Base-by-base conservation (phyloP, 208 protist genomes). In the Trypanosoma boissoni region DNA sequence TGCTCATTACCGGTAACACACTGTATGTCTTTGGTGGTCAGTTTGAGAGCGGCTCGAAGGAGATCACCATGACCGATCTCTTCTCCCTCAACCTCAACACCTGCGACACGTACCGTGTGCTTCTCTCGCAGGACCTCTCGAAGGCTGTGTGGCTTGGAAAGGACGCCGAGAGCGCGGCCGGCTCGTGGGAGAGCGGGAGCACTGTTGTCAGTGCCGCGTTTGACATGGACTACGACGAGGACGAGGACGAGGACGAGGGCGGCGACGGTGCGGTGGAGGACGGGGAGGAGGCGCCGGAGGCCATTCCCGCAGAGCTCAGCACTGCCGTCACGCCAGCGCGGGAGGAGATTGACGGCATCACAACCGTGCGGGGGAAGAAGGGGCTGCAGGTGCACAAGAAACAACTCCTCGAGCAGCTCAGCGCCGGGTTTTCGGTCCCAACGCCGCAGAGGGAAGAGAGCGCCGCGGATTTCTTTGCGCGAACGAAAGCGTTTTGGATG, bases 11-110 rank as follows among this genome's bases (percentile, higher is more conserved):
- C 1, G 88, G 83, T 43, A 93, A 93, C 68, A 65, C 72, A 14
- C 56, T 95, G 0, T 97, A 88, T 67, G 50, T 97, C 42, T 97
- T 83, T 65, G 91, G 91, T 23, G 91, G 91, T 23, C 88, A 94
- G 68, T 91, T 92, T 36, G 91, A 97, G 74, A 86, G 70, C 60
- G 82, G 80, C 64, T 72, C 78, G 44, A 86, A 80, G 62, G 88
- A 97, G 67, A 78, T 95, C 37, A 95, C 91, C 1, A 88, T 97
- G 76, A 79, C 76, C 0, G 91, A 97, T 55, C 61, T 97, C 2
- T 97, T 88, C 53, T n/a, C 74, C 7, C 61, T 97, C 1, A 94
- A 97, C 58, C 48, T 97, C 12, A 86, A 88, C 60, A 74, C 59
- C 29, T 77, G 88, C 16, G 88, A 95, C 34, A 87, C 79, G 18